Base-by-base conservation (phyloP, 352 stramenopile genomes). In the Globisporangium irregulare region DNA sequence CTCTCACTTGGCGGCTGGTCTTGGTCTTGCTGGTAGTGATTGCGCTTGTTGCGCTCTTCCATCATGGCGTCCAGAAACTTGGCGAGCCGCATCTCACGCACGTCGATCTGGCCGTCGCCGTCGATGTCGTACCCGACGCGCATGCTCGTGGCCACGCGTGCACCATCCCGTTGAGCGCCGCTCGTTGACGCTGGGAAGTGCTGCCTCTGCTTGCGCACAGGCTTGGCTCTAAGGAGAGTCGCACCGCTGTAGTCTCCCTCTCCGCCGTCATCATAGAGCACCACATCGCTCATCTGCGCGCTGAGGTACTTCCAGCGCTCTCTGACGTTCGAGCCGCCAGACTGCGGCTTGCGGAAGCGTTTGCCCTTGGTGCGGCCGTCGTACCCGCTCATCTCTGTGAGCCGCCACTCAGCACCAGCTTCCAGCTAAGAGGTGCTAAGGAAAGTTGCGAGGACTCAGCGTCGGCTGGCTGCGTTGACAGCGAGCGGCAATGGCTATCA, bases 41-140 rank as follows among this genome's bases (percentile, higher is more conserved):
- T 25, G 6, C 27, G 46, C 20, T 54, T 25, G 29, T 29, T 59
- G 18, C 77, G 73, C 64, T 79, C 73, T 9, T 77, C 69, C 15
- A 87, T 71, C 73, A 91, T 87, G 15, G 67, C 70, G 46, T 91
- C 80, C 4, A 89, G 65, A 53, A 87, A 86, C 67, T 88, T 89
- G 22, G 77, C 81, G 54, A 91, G 66, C 12, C 79, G 80, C 82
- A 89, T 86, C 63, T 91, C 82, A 12, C 82, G 82, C 22, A 88
- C 75, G 51, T 91, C 82, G 61, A 91, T 74, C 36, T 86, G 70
- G 0, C 82, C 82, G 48, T 91, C 82, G 32, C 82, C 80, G 53
- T 91, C 80, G 63, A 89, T 91, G 62, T 91, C 82, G 41, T 86
- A 89, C 32, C 75, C 81, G 4, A 60, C 24, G 34, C 58, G 58